A percentile compares a stretch with the other conserved stretches of the same genome.
Evolutionary conservation across 495 filamentous ascomycete species (phyloP).

Genomic region (Parathielavia hyrcaniae): DNA sequence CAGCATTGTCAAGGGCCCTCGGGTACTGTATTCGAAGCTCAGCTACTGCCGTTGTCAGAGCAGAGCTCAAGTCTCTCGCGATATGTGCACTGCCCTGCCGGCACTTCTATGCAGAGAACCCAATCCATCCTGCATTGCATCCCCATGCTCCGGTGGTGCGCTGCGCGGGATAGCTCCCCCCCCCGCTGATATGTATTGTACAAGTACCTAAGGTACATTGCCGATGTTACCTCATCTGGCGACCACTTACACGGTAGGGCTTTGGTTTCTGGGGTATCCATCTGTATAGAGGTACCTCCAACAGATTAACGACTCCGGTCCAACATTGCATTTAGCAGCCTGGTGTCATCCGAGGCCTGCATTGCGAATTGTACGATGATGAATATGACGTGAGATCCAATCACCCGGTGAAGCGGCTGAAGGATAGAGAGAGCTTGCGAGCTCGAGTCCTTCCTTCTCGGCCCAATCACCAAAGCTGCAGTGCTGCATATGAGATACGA

Average conservation of each 20-base stretch:
- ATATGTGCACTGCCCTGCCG: too few relatives aligned
- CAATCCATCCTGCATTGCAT: constrained; percentile 5
- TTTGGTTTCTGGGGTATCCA: not conserved
- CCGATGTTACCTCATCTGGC: constrained; percentile 2
- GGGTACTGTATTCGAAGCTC: too few relatives aligned
- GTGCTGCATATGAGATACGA: not conserved
- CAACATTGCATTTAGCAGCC: not conserved
- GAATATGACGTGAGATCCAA: not conserved
- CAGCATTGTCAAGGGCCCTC: too few relatives aligned
- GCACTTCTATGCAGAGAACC: not conserved
- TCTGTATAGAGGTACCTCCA: too few relatives aligned
- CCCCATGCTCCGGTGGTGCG: not conserved
- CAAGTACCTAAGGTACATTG: not conserved
- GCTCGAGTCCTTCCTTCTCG: too few relatives aligned
- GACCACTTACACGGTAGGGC: not conserved
- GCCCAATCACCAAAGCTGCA: too few relatives aligned
- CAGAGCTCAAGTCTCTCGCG: too few relatives aligned
- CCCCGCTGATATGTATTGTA: too few relatives aligned
- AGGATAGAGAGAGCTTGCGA: not conserved
- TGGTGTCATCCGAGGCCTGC: not conserved
- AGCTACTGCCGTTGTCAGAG: too few relatives aligned
- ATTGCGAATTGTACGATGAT: constrained; percentile 11
- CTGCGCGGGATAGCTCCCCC: constrained; percentile 14
- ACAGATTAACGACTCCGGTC: not conserved
- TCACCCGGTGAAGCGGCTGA: constrained; percentile 2